Evolutionary conservation across 176 grass and related monocot species (phyloP).

Genomic region (Bothriochloa decipiens): DNA sequence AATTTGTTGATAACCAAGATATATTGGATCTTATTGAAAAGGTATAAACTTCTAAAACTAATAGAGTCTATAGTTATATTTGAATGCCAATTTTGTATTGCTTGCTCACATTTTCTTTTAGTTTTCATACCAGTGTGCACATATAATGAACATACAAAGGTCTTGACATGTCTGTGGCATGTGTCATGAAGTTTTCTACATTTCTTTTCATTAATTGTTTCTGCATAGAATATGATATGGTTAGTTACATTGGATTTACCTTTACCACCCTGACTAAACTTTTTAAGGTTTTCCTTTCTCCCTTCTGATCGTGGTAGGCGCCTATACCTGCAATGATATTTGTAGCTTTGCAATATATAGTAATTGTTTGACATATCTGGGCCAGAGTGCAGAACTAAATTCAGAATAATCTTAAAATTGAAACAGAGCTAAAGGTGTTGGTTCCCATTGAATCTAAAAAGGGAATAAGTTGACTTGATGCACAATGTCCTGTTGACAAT

Average conservation of each 20-base stretch:
- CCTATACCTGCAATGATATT: neutral
- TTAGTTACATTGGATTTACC: conserved; percentile 20
- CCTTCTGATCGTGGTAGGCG: neutral
- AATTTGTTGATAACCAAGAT: conserved; percentile 95
- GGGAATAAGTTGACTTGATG: neutral
- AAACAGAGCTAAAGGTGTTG: neutral
- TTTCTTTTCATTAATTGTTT: conserved; percentile 5
- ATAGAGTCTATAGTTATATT: neutral
- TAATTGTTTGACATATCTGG: neutral
- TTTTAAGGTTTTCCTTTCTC: neutral
- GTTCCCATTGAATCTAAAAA: conserved; percentile 1
- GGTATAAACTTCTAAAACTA: conserved; percentile 47
- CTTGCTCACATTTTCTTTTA: neutral
- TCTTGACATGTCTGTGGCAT: neutral
- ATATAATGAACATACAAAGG: conserved; percentile 16
- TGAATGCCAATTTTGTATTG: neutral
- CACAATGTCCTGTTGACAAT: neutral
- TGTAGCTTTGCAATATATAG: neutral
- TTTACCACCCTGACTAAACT: neutral
- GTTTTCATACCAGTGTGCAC: neutral
- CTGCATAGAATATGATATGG: neutral
- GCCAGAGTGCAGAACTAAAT: neutral
- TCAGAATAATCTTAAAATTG: neutral
- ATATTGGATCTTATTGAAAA: conserved; percentile 93
- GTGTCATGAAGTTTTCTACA: neutral